These are phyloP conservation scores for thale cress (Arabidopsis thaliana) DNA, from an alignment of 345 rosid genomes.

Conservation along the genomic window DNA sequence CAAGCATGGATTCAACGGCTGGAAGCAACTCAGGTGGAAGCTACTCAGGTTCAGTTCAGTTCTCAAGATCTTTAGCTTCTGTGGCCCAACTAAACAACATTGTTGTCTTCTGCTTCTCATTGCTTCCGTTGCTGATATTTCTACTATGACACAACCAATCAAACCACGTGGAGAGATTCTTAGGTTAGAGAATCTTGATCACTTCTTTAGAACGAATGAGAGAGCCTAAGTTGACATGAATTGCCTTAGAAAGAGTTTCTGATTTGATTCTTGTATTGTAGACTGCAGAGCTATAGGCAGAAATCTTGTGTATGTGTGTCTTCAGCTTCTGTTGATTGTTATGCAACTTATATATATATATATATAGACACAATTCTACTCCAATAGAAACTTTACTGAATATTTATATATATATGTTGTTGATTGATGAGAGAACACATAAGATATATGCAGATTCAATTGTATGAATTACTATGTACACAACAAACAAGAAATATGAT, in stretches of 20 bases:
- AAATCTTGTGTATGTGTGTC: slow-evolving; percentile 32
- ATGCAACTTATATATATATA: slow-evolving; percentile 40
- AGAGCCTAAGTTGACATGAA: slow-evolving; percentile 17
- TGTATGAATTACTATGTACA: slow-evolving; percentile 41
- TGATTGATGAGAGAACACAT: neutral
- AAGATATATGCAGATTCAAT: slow-evolving; percentile 16
- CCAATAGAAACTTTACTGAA: slow-evolving; percentile 10
- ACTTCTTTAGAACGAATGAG: slow-evolving; percentile 12
- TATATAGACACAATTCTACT: slow-evolving; percentile 25
- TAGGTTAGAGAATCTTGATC: slow-evolving; percentile 36
- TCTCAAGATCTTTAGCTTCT: slow-evolving; percentile 63
- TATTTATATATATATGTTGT: neutral
- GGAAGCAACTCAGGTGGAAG: slow-evolving; percentile 52
- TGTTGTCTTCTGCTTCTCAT: slow-evolving; percentile 47
- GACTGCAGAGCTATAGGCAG: slow-evolving; percentile 31
- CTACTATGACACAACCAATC: slow-evolving; percentile 42
- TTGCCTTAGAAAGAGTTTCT: slow-evolving; percentile 32
- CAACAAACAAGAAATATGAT: slow-evolving; percentile 1
- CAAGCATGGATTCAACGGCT: slow-evolving; percentile 50
- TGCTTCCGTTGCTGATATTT: slow-evolving; percentile 50
- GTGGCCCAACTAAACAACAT: slow-evolving; percentile 45
- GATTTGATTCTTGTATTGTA: slow-evolving; percentile 35
- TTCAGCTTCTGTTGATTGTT: slow-evolving; percentile 30
- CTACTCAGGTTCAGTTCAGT: slow-evolving; percentile 90
- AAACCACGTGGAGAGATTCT: slow-evolving; percentile 38